phyloP scores from a whole-genome alignment of 78 protist species.

The Speleostelium caveatum region DNA sequence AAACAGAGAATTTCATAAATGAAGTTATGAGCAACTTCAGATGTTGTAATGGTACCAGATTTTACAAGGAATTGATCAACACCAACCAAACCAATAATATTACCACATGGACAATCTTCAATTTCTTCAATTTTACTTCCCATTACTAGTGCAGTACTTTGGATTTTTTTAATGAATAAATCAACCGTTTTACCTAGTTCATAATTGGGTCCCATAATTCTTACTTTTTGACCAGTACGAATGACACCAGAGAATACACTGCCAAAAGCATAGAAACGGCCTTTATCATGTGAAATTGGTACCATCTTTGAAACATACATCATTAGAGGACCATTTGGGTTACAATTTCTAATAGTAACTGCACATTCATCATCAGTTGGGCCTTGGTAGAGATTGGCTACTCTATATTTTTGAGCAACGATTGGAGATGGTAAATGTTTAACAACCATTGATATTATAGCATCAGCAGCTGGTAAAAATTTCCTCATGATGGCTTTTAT shows the following conservation, averaged over 20 bases:
- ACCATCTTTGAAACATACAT: constrained; percentile 99
- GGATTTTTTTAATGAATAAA: constrained; percentile 84
- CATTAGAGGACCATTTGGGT: constrained; percentile 97
- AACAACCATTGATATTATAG: constrained; percentile 97
- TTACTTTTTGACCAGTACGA: constrained; percentile 94
- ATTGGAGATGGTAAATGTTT: constrained; percentile 98
- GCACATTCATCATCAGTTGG: constrained; percentile 93
- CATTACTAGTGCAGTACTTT: constrained; percentile 97
- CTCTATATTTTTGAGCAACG: constrained; percentile 97
- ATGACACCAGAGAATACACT: constrained; percentile 99
- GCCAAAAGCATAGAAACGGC: constrained; percentile 97
- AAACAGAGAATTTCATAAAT: constrained; percentile 98
- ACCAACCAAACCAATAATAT: constrained; percentile 97
- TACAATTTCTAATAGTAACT: constrained; percentile 81
- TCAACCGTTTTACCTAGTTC: constrained; percentile 94
- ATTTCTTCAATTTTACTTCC: constrained; percentile 95
- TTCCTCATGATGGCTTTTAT: constrained; percentile 95
- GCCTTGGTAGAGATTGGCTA: constrained; percentile 95
- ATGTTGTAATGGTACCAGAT: constrained; percentile 97
- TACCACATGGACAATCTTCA: constrained; percentile 95
- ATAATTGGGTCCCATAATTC: constrained; percentile 98
- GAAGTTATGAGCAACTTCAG: constrained; percentile 60
- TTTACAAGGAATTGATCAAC: constrained; percentile 97
- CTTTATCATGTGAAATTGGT: constrained; percentile 94
- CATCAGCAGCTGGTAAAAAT: constrained; percentile 98